Evolutionary conservation across 192 early-diverging fungal species (phyloP).

Genomic region (Rhizophagus clarus): DNA sequence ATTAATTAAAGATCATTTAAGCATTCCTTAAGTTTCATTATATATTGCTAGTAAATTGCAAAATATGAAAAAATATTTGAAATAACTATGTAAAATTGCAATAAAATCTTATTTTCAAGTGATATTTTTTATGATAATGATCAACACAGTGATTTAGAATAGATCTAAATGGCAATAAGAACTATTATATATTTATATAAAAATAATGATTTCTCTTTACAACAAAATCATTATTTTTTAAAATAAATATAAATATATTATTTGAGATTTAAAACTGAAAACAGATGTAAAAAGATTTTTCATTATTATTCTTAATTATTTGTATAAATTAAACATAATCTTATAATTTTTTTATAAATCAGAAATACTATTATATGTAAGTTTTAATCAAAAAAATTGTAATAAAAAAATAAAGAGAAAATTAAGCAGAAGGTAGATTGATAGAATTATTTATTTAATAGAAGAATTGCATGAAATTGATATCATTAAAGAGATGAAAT

Average conservation of each 20-base stretch:
- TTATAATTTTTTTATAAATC: conserved; percentile 10
- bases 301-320: neutral
- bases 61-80: conserved; percentile 2
- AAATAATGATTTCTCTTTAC: too few species aligned
- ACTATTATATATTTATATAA: too few species aligned
- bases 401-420: conserved; percentile 20
- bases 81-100: neutral
- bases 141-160: neutral
- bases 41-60: conserved; percentile 17
- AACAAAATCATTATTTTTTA: too few species aligned
- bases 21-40: conserved; percentile 1
- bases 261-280: too few species aligned
- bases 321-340: neutral
- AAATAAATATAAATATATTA: too few species aligned
- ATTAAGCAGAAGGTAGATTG: conserved; percentile 15
- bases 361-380: neutral
- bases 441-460: conserved; percentile 21
- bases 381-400: conserved; percentile 21
- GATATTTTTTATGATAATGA: conserved; percentile 3
- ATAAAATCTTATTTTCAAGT: conserved; percentile 17
- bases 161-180: too few species aligned
- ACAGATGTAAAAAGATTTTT: neutral
- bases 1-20: conserved; percentile 17
- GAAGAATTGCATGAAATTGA: conserved; percentile 6
- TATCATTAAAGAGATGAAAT: conserved; percentile 2